Percentiles rank a stretch among this genome's conserved stretches.
Conservation (phyloP, 768 basidiomycete species). For the Tulasnella sp. region DNA sequence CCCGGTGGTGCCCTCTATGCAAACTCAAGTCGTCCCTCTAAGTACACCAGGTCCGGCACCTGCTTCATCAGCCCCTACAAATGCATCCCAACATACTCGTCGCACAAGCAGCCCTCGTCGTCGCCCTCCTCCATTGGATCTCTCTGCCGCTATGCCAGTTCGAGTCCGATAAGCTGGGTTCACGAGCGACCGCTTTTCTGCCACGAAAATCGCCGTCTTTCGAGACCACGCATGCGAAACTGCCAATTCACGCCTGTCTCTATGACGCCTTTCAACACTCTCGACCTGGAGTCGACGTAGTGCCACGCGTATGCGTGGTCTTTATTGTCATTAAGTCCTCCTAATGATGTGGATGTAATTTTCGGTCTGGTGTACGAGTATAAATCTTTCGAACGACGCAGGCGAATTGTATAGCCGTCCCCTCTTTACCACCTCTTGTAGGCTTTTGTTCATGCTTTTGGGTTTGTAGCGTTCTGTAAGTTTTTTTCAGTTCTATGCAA, state of each 20-base stretch:
- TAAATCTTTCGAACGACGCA: slow-evolving; percentile 5
- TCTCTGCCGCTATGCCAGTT: slow-evolving; percentile 22
- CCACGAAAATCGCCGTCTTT: slow-evolving; percentile 14
- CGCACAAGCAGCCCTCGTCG: slow-evolving; percentile 23
- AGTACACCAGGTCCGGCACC: slow-evolving; percentile 10
- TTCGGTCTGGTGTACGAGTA: slow-evolving; percentile 16
- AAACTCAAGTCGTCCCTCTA: slow-evolving; percentile 17
- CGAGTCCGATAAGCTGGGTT: background rate
- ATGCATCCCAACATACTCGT: slow-evolving; percentile 8
- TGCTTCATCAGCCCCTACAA: background rate
- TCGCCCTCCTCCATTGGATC: slow-evolving; percentile 30
- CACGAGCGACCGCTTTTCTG: background rate
- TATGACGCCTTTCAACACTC: background rate
- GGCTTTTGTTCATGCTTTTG: background rate
- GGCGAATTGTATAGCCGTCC: slow-evolving; percentile 5
- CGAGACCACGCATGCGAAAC: background rate
- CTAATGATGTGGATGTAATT: slow-evolving; percentile 8
- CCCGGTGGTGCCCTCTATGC: slow-evolving; percentile 18
- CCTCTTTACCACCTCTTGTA: background rate
- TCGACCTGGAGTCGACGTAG: slow-evolving; percentile 4
- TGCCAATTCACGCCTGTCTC: background rate
- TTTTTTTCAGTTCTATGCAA: background rate
- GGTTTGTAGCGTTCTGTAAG: slow-evolving; percentile 8
- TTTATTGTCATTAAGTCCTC: background rate
- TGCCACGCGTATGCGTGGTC: background rate